phyloP scores from a whole-genome alignment of 495 filamentous ascomycete genomes.

The Aspergillus nidulans region DNA sequence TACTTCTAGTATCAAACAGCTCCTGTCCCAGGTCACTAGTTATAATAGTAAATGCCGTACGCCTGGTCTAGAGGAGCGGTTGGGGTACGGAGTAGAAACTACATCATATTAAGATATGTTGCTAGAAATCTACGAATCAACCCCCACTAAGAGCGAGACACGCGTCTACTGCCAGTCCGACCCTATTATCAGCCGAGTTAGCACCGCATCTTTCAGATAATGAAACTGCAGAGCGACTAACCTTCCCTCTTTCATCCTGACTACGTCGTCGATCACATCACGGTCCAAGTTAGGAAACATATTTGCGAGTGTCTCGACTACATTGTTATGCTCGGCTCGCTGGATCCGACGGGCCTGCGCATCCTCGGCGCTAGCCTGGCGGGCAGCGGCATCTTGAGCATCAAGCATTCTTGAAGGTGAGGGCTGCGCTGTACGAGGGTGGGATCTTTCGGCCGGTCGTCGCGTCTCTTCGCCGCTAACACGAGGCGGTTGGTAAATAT shows the following conservation, averaged over 20 bases:
- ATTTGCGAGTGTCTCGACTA: slow-evolving; percentile 84
- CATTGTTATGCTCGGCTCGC: slow-evolving; percentile 76
- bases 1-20: no score
- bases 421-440: slow-evolving; percentile 24
- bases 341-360: slow-evolving; percentile 86
- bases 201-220: not conserved
- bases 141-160: slow-evolving; percentile 70
- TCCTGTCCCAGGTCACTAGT: no score
- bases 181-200: slow-evolving; percentile 45
- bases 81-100: no score
- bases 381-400: slow-evolving; percentile 87
- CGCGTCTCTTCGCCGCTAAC: slow-evolving; percentile 38
- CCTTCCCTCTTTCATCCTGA: slow-evolving; percentile 87
- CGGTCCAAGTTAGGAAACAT: slow-evolving; percentile 93
- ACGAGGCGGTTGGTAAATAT: slow-evolving; percentile 48
- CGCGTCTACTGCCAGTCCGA: slow-evolving; percentile 85
- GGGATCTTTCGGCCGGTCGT: slow-evolving; percentile 44
- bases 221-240: slow-evolving; percentile 38
- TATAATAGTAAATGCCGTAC: not conserved
- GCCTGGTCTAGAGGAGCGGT: not conserved
- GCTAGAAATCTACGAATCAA: slow-evolving; percentile 21
- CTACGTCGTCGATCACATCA: slow-evolving; percentile 91
- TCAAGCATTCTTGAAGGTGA: slow-evolving; percentile 27
- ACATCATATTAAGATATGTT: not conserved
- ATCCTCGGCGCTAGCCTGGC: slow-evolving; percentile 87